A percentile compares a stretch with the other conserved stretches of the same genome.
Evolutionary conservation across 164 flowering plant genomes (phyloP).

Genomic region (Vitis labrusca): DNA sequence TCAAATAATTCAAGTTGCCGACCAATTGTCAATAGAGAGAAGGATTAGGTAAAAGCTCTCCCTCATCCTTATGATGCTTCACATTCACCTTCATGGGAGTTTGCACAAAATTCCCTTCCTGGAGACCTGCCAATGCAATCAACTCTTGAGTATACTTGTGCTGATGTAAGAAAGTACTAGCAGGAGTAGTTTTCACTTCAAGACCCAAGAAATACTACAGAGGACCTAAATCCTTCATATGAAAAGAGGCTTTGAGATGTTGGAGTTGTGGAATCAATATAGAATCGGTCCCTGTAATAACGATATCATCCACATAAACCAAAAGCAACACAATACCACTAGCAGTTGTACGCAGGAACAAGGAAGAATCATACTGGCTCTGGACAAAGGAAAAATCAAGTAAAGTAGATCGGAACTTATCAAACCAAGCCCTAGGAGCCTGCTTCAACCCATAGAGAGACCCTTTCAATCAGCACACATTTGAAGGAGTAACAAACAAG

Average conservation of each 20-base stretch:
- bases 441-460: conserved; percentile 2
- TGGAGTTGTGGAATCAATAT: not conserved
- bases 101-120: not conserved
- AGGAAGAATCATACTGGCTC: conserved; percentile 1
- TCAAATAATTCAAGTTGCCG: conserved; percentile 4
- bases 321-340: not conserved
- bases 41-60: conserved; percentile 1
- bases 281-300: too few relatives aligned
- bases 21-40: not conserved
- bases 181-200: not conserved
- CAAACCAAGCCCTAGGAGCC: not conserved
- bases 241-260: not conserved
- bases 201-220: not conserved
- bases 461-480: not conserved
- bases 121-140: not conserved
- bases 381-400: not conserved
- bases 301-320: too few relatives aligned
- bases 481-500: not conserved
- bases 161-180: not conserved
- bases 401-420: not conserved
- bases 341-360: conserved; percentile 1
- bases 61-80: not conserved
- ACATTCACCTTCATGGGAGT: not conserved
- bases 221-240: conserved; percentile 7
- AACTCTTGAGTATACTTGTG: conserved; percentile 2